Evolutionary conservation across 2,329 filamentous ascomycete genomes (phyloP).

Genomic region (Cladosporium sp.): DNA sequence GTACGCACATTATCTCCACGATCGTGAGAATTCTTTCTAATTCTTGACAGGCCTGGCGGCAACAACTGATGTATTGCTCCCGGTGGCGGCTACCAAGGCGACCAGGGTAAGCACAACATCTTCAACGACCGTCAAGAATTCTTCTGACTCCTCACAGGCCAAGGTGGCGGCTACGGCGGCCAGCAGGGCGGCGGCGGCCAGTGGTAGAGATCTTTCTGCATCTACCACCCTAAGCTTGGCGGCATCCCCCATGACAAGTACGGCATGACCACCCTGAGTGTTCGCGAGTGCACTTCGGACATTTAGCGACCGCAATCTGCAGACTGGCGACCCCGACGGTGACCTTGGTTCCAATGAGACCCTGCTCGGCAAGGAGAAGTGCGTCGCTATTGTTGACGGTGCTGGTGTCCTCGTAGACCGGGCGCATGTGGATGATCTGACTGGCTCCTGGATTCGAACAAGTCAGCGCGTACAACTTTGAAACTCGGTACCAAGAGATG

Average conservation of each 20-base stretch:
- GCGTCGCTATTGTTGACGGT: constrained; percentile 90
- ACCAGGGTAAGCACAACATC: background rate
- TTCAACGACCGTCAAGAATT: background rate
- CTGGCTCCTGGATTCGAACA: background rate
- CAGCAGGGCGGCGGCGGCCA: constrained; percentile 31
- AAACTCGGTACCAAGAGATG: background rate
- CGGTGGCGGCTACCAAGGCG: constrained; percentile 14
- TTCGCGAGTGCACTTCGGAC: constrained; percentile 66
- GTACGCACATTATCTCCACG: background rate
- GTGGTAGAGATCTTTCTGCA: constrained; percentile 9
- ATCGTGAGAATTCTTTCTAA: no score
- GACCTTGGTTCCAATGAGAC: constrained; percentile 98
- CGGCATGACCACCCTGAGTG: constrained; percentile 96
- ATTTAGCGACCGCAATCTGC: constrained; percentile 68
- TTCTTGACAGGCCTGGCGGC: background rate
- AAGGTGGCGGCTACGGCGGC: constrained; percentile 32
- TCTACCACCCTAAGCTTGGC: constrained; percentile 62
- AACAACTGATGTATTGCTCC: constrained; percentile 17
- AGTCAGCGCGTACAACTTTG: background rate
- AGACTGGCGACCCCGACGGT: constrained; percentile 95
- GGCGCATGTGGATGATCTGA: background rate
- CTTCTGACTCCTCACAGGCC: constrained; percentile 24
- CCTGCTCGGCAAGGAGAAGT: constrained; percentile 91
- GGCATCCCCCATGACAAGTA: constrained; percentile 96
- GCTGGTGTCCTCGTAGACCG: constrained; percentile 82